Conservation (phyloP, 805 yeast species). For the Helenozyma baotianmanensis region DNA sequence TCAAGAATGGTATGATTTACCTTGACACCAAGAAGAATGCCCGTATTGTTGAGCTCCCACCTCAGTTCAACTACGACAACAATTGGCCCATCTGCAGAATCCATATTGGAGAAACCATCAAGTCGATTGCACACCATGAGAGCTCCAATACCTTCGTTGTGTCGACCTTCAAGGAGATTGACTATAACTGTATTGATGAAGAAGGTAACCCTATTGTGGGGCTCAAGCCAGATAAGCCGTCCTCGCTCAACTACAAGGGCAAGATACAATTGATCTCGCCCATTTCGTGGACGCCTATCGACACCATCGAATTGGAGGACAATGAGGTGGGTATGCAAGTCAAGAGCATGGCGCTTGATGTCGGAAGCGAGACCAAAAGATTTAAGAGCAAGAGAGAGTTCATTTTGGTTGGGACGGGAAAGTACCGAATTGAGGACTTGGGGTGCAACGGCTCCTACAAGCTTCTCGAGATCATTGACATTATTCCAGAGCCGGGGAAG, state of each 20-base stretch:
- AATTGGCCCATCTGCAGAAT: conserved; percentile 55
- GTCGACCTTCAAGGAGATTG: conserved; percentile 54
- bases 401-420: conserved; percentile 75
- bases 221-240: conserved; percentile 43
- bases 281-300: conserved; percentile 70
- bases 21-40: conserved; percentile 70
- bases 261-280: conserved; percentile 67
- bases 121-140: conserved; percentile 66
- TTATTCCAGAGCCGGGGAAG: conserved; percentile 82
- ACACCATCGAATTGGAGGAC: conserved; percentile 58
- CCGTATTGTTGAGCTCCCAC: conserved; percentile 50
- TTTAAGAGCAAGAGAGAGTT: conserved; percentile 57
- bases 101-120: conserved; percentile 56
- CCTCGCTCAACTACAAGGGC: conserved; percentile 57
- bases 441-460: conserved; percentile 75
- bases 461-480: conserved; percentile 69
- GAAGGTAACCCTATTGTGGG: conserved; percentile 67
- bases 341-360: conserved; percentile 49
- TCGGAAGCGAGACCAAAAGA: conserved; percentile 36
- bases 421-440: conserved; percentile 72
- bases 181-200: conserved; percentile 67
- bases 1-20: conserved; percentile 55
- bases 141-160: conserved; percentile 57
- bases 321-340: conserved; percentile 61
- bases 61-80: conserved; percentile 50